phyloP scores from a whole-genome alignment of 306 rosid genomes.

The Dalbergia cochinchinensis region DNA sequence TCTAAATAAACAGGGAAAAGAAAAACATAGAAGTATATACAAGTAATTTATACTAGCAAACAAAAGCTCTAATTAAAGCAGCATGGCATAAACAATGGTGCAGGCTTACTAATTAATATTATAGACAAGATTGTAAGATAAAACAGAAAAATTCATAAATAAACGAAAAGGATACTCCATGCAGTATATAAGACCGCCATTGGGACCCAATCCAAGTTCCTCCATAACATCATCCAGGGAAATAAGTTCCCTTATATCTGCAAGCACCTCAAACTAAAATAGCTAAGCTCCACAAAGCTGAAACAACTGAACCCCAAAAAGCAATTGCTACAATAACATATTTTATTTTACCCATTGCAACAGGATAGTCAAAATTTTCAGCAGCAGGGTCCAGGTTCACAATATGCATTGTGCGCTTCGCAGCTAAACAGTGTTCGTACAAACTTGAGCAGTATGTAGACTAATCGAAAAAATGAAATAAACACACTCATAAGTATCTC shows the following conservation, averaged over 20 bases:
- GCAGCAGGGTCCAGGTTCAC: slow-evolving; percentile 98
- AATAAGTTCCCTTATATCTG: slow-evolving; percentile 93
- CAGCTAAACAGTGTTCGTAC: slow-evolving; percentile 66
- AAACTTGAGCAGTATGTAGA: slow-evolving; percentile 91
- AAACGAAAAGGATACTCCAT: slow-evolving; percentile 92
- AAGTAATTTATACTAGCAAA: neutral
- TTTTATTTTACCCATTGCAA: slow-evolving; percentile 72
- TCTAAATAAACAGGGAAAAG: neutral
- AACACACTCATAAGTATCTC: slow-evolving; percentile 23
- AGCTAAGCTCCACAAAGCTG: neutral
- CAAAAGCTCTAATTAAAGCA: slow-evolving; percentile 5
- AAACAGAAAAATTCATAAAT: neutral
- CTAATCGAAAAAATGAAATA: slow-evolving; percentile 43
- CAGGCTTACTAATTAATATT: neutral
- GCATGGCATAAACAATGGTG: neutral
- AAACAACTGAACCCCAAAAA: neutral
- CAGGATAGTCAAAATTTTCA: slow-evolving; percentile 93
- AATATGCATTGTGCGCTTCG: slow-evolving; percentile 62
- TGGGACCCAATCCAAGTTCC: slow-evolving; percentile 94
- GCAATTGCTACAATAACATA: slow-evolving; percentile 12
- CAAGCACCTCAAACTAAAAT: slow-evolving; percentile 41
- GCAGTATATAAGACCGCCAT: slow-evolving; percentile 95
- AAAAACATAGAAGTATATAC: neutral
- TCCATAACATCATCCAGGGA: slow-evolving; percentile 97
- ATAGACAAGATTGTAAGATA: slow-evolving; percentile 9